Evolutionary conservation across 805 yeast species (phyloP), one percentile per base, ranked within the genome.

Genomic region (Saccharomycopsis capsularis): DNA sequence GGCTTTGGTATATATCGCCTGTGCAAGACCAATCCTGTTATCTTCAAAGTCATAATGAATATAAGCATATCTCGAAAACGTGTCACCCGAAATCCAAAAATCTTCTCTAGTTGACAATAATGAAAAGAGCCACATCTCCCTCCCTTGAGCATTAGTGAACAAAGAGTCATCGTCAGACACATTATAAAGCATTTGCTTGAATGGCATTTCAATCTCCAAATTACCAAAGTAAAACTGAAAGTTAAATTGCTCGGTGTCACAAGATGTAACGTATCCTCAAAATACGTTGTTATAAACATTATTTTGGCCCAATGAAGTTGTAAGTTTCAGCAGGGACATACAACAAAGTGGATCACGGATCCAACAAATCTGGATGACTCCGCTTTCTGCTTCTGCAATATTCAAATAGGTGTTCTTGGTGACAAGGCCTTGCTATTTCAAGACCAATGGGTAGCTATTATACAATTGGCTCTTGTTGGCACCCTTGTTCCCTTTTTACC

Each of bases 41-140:
- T 66, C 63, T 23, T 71, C 79, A 43, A 78, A 58, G 60, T 79
- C 82, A 50, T 69, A 80, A 42, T 76, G 81, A 39, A 73, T 67
- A 57, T 79, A 79, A 1, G 76, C 77, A 29, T 71, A 62, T 52
- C 75, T 67, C 52, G 80, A 59, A 60, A 80, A 74, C 4, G 73
- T 64, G 59, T 77, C 82, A 46, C 85, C 85, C 16, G 78, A 59
- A 9, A 72, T 69, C 52, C 71, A 69, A 48, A 68, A 60, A 2
- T 63, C 52, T 24, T 64, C 66, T 49, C 65, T 65, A 13, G 68
- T 57, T 3, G 61, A 54, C 34, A 65, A 55, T 4, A 76, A 51
- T 5, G 76, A 78, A 40, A 78, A 57, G 7, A 69, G 71, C 64
- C 82, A 78, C 29, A 65, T 59, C 2, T 60, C 57, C 1, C 60